Evolutionary conservation across 495 filamentous ascomycete species (phyloP).

Genomic region (Penicillium cataractarum): DNA sequence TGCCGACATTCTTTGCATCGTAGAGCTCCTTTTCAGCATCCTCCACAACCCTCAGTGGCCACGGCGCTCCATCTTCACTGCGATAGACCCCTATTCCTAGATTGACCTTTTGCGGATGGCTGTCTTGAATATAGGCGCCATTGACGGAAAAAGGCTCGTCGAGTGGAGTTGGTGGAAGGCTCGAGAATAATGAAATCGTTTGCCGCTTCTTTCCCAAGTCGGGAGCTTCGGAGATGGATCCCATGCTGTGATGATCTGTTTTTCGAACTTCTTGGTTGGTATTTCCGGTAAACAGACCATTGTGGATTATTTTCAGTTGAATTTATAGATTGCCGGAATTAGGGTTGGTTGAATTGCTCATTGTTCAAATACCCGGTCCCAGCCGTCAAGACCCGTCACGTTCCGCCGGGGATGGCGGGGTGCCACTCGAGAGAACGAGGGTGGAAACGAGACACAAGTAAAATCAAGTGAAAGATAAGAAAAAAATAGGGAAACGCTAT

Average conservation of each 20-base stretch:
- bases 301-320: neutral
- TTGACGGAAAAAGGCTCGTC: neutral
- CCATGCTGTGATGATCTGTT: neutral
- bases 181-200: neutral
- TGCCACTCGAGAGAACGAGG: neutral
- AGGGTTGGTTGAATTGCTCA: neutral
- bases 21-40: neutral
- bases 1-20: neutral
- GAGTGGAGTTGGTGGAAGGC: neutral
- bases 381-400: neutral
- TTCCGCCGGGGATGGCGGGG: neutral
- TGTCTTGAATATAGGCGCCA: neutral
- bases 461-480: neutral
- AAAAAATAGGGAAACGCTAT: neutral
- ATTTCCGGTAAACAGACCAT: neutral
- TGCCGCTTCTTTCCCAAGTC: neutral
- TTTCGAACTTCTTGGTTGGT: no score
- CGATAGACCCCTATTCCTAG: neutral
- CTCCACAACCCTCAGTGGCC: neutral
- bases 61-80: neutral
- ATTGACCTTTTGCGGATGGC: neutral
- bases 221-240: neutral
- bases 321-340: slow-evolving; percentile 1
- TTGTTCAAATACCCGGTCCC: neutral
- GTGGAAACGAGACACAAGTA: no score